phyloP scores from a whole-genome alignment of 1,284 basidiomycete species.

The Cystobasidium pallidum region DNA sequence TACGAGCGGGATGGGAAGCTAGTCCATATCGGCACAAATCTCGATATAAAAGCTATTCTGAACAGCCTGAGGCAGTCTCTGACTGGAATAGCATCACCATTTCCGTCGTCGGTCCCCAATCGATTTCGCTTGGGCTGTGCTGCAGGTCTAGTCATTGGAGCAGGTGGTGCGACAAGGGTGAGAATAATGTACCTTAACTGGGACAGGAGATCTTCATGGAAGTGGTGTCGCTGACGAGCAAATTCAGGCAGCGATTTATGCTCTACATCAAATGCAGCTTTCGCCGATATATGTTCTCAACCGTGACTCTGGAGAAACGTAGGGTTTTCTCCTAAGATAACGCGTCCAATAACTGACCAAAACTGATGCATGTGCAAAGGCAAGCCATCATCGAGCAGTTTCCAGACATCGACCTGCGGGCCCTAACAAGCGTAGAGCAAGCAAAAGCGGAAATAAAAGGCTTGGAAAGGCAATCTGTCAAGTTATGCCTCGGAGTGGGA shows the following conservation, averaged over 20 bases:
- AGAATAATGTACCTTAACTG: too few species aligned
- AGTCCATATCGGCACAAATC: slow-evolving; percentile 23
- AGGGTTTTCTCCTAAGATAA: not conserved
- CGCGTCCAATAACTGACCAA: too few species aligned
- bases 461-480: not conserved
- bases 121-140: slow-evolving; percentile 11
- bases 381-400: slow-evolving; percentile 23
- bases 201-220: too few species aligned
- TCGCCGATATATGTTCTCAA: slow-evolving; percentile 32
- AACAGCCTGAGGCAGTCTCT: slow-evolving; percentile 19
- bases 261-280: slow-evolving; percentile 24
- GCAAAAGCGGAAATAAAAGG: not conserved
- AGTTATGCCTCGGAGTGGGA: slow-evolving; percentile 16
- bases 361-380: not conserved
- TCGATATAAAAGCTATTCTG: slow-evolving; percentile 18
- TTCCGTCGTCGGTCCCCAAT: not conserved
- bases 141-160: slow-evolving; percentile 25
- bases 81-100: slow-evolving; percentile 18
- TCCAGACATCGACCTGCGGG: slow-evolving; percentile 17
- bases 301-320: slow-evolving; percentile 27
- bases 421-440: slow-evolving; percentile 1
- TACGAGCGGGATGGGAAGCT: slow-evolving; percentile 15
- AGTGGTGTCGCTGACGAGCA: too few species aligned
- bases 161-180: slow-evolving; percentile 32
- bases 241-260: slow-evolving; percentile 35